Evolutionary conservation across 2,329 filamentous ascomycete species (phyloP).

Genomic region (Sarocladium oryzae): DNA sequence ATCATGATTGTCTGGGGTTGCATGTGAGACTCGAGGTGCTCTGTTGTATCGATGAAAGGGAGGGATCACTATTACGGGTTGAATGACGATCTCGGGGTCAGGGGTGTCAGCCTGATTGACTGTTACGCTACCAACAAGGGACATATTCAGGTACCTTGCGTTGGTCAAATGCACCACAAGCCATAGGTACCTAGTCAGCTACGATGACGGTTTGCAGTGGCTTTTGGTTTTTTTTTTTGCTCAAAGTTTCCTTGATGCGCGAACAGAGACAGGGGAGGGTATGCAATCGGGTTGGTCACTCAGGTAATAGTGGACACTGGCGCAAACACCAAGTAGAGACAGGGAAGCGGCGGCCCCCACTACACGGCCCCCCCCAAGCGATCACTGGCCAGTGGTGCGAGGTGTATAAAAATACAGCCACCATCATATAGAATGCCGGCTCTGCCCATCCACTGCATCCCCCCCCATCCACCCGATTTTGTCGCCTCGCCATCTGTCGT

Average conservation of each 20-base stretch:
- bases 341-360: neutral
- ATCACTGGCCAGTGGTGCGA: constrained; percentile 8
- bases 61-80: neutral
- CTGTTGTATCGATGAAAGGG: neutral
- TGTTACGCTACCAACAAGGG: neutral
- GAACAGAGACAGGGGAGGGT: neutral
- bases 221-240: too few relatives aligned
- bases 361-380: constrained; percentile 1
- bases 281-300: neutral
- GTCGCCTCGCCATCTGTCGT: constrained; percentile 14
- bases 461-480: constrained; percentile 30
- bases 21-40: neutral
- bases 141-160: too few relatives aligned
- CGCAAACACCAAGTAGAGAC: constrained; percentile 4
- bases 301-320: neutral
- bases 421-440: constrained; percentile 37
- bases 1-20: too few relatives aligned
- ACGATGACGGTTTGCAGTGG: neutral
- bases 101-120: neutral
- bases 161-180: too few relatives aligned
- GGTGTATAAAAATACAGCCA: constrained; percentile 40
- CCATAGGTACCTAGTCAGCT: too few relatives aligned
- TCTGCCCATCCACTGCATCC: constrained; percentile 25
- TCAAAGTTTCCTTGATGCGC: neutral
- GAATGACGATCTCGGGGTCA: neutral